These are phyloP conservation scores for Talaromyces sp. DNA, from an alignment of 2,329 filamentous ascomycete species.

Conservation along the genomic window DNA sequence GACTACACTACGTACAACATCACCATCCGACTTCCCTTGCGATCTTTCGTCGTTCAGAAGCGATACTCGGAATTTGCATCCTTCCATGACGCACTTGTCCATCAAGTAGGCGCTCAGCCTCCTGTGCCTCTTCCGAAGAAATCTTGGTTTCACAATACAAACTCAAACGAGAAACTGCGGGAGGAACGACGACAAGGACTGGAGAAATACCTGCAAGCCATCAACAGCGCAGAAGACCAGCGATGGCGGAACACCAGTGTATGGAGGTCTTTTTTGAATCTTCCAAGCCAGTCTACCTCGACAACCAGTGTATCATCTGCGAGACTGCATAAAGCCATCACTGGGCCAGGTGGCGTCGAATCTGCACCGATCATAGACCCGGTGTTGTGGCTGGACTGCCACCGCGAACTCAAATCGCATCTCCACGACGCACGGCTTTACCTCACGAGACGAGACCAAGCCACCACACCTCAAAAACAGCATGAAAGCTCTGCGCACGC, in stretches of 20 bases:
- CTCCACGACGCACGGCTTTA: slow-evolving; percentile 55
- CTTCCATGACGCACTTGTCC: slow-evolving; percentile 48
- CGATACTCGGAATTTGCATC: slow-evolving; percentile 59
- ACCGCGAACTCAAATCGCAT: slow-evolving; percentile 53
- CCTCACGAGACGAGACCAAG: slow-evolving; percentile 56
- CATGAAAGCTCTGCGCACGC: slow-evolving; percentile 58
- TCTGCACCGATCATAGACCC: slow-evolving; percentile 42
- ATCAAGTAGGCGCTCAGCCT: slow-evolving; percentile 46
- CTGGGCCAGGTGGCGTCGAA: slow-evolving; percentile 29
- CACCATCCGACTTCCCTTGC: slow-evolving; percentile 54
- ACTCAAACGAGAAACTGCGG: slow-evolving; percentile 50
- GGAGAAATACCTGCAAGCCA: slow-evolving; percentile 53
- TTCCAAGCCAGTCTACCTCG: slow-evolving; percentile 39
- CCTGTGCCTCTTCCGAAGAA: slow-evolving; percentile 53
- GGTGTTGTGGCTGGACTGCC: slow-evolving; percentile 58
- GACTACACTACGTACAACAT: slow-evolving; percentile 57
- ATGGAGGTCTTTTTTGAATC: slow-evolving; percentile 55
- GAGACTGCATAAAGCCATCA: slow-evolving; percentile 38
- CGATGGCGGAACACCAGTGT: slow-evolving; percentile 53
- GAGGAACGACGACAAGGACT: slow-evolving; percentile 53
- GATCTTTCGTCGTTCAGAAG: slow-evolving; percentile 54
- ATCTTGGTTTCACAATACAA: slow-evolving; percentile 55
- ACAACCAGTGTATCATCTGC: slow-evolving; percentile 28
- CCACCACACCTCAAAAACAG: slow-evolving; percentile 52
- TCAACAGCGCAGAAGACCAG: slow-evolving; percentile 50